Evolutionary conservation across 768 basidiomycete species (phyloP).

Genomic region (Saitozyma podzolica): DNA sequence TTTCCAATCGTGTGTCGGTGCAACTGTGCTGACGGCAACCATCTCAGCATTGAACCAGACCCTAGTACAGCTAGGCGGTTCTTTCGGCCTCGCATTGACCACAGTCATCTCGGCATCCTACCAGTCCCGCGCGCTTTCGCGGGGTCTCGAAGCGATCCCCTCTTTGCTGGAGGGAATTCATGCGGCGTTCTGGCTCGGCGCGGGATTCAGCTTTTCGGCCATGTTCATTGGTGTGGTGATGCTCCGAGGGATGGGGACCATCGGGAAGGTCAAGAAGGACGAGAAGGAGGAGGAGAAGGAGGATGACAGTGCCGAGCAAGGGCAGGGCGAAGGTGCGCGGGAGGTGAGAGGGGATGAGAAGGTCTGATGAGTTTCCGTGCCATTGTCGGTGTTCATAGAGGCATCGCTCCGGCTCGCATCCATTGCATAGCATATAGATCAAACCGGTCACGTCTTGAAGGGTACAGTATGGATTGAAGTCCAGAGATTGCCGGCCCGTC

Average conservation of each 20-base stretch:
- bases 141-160: conserved; percentile 12
- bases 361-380: not conserved
- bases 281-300: not conserved
- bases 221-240: conserved; percentile 30
- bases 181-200: conserved; percentile 46
- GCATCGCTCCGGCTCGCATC: no score
- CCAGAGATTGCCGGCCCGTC: no score
- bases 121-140: conserved; percentile 12
- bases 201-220: conserved; percentile 34
- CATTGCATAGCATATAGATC: no score
- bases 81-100: conserved; percentile 43
- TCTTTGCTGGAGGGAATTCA: conserved; percentile 33
- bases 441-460: no score
- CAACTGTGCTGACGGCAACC: conserved; percentile 7
- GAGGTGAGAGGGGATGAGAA: not conserved
- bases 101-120: conserved; percentile 33
- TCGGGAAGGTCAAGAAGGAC: conserved; percentile 26
- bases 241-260: conserved; percentile 41
- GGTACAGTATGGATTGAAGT: no score
- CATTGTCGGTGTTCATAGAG: no score
- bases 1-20: no score
- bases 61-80: conserved; percentile 40
- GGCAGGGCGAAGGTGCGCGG: no score
- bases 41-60: conserved; percentile 39
- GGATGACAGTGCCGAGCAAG: not conserved